Conservation (phyloP, 1,284 basidiomycete genomes). For the Psilocybe mexicana region DNA sequence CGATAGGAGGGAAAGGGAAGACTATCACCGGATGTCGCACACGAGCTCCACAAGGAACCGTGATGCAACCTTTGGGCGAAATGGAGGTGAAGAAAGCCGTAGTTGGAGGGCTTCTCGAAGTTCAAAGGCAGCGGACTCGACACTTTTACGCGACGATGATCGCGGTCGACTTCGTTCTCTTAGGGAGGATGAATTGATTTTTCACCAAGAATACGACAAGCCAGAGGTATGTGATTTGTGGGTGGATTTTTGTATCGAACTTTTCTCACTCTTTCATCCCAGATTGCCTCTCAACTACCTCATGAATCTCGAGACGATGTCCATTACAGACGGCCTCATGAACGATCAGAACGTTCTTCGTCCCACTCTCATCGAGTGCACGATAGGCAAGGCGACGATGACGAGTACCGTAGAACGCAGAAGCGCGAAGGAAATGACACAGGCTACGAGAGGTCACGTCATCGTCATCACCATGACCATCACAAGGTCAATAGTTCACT, state of each 20-base stretch:
- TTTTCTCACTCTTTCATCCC: not conserved
- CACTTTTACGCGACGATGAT: not conserved
- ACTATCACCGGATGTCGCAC: not conserved
- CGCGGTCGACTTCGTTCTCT: not conserved
- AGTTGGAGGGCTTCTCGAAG: no score
- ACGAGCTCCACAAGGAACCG: not conserved
- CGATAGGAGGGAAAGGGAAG: not conserved
- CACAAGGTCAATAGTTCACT: not conserved
- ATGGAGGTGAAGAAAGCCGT: not conserved
- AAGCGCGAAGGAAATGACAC: not conserved
- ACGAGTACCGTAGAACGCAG: not conserved
- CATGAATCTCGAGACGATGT: not conserved
- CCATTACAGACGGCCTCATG: not conserved
- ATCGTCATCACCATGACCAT: not conserved
- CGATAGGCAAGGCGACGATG: not conserved
- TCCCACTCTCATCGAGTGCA: no score
- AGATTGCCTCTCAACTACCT: no score
- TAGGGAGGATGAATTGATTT: not conserved
- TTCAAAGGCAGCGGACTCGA: no score
- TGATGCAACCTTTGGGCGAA: not conserved
- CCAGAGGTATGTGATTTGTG: not conserved
- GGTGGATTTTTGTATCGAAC: not conserved
- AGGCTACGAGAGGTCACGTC: not conserved
- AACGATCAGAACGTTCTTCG: not conserved
- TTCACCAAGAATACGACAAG: not conserved